A percentile compares a stretch with the other conserved stretches of the same genome.
These are phyloP conservation scores for Zanthoxylum bungeanum DNA, from an alignment of 345 rosid species.

Conservation along the genomic window DNA sequence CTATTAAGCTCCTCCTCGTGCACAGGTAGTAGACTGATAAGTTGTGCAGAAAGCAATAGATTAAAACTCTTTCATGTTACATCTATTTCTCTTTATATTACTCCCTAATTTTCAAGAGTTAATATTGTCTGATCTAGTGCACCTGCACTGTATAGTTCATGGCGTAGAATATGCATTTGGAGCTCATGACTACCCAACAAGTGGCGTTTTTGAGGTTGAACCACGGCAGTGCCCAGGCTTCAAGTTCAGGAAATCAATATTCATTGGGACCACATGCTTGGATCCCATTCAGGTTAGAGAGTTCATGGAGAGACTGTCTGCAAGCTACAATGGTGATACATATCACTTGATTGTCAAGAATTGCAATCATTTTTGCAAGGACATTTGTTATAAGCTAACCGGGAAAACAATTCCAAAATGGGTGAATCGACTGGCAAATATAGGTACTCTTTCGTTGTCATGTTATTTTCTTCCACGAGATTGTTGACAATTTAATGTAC, in stretches of 20 bases:
- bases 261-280: conserved; percentile 81
- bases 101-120: background rate
- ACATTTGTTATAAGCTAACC: conserved; percentile 66
- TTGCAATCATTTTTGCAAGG: conserved; percentile 92
- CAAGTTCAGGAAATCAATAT: conserved; percentile 86
- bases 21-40: background rate
- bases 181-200: conserved; percentile 84
- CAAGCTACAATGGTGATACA: conserved; percentile 73
- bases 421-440: conserved; percentile 88
- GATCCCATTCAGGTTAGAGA: conserved; percentile 80
- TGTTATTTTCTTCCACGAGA: background rate
- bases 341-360: conserved; percentile 91
- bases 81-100: background rate
- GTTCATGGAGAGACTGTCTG: conserved; percentile 80
- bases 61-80: background rate
- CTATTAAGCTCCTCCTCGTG: background rate
- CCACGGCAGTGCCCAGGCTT: conserved; percentile 93
- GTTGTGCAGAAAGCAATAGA: background rate
- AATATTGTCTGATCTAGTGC: conserved; percentile 4
- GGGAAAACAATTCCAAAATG: conserved; percentile 81
- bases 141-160: conserved; percentile 52
- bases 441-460: conserved; percentile 44
- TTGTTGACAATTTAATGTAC: background rate
- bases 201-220: conserved; percentile 94
- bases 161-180: conserved; percentile 98